Evolutionary conservation across 768 basidiomycete species (phyloP).

Genomic region (Amanita thiersii): DNA sequence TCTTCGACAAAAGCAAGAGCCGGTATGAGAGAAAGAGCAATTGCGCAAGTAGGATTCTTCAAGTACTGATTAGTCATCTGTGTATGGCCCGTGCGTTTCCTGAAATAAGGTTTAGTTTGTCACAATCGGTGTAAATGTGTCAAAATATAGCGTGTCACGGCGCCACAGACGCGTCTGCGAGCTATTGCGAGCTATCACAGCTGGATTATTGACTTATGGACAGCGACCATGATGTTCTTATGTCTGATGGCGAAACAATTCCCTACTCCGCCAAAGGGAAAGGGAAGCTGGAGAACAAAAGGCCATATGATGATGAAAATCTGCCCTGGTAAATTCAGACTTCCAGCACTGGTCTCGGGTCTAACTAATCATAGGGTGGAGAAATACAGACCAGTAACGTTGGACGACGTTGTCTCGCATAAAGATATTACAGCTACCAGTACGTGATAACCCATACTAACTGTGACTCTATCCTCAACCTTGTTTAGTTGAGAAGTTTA

Average conservation of each 20-base stretch:
- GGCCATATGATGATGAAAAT: slow-evolving; percentile 47
- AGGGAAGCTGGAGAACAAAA: slow-evolving; percentile 41
- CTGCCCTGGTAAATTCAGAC: slow-evolving; percentile 68
- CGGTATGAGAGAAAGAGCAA: slow-evolving; percentile 21
- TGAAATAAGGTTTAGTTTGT: slow-evolving; percentile 23
- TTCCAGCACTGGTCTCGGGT: slow-evolving; percentile 6
- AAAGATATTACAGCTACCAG: slow-evolving; percentile 93
- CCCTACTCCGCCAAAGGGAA: slow-evolving; percentile 52
- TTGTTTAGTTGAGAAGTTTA: slow-evolving; percentile 84
- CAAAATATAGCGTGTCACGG: slow-evolving; percentile 14
- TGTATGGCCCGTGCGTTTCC: slow-evolving; percentile 32
- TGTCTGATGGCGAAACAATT: slow-evolving; percentile 38
- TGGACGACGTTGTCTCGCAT: slow-evolving; percentile 95
- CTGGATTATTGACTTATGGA: slow-evolving; percentile 37
- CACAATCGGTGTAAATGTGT: slow-evolving; percentile 12
- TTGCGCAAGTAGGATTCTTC: no score
- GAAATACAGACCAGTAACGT: slow-evolving; percentile 87
- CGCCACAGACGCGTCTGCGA: slow-evolving; percentile 8
- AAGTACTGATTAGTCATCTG: slow-evolving; percentile 28
- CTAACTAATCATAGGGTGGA: slow-evolving; percentile 73
- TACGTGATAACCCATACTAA: slow-evolving; percentile 28
- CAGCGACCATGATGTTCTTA: slow-evolving; percentile 47
- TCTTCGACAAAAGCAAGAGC: slow-evolving; percentile 83
- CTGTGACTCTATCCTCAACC: slow-evolving; percentile 9
- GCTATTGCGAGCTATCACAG: neutral